These are phyloP conservation scores for Fusarium agapanthi DNA, from an alignment of 2,329 filamentous ascomycete genomes.

Conservation along the genomic window DNA sequence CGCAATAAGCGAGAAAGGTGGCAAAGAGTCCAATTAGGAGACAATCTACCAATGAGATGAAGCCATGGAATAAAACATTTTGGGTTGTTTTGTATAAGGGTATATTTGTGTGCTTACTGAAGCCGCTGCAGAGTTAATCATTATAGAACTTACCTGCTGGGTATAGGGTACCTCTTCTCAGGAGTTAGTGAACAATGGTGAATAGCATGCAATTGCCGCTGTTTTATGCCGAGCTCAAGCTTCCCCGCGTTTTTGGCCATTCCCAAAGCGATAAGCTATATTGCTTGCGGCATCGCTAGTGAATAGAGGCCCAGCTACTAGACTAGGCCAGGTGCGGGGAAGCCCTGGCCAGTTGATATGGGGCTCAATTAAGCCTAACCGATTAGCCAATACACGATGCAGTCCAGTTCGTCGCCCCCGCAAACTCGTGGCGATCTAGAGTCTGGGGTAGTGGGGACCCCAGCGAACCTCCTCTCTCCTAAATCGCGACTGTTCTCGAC, in stretches of 20 bases:
- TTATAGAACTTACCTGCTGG: no score
- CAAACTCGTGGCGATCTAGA: neutral
- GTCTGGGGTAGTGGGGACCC: neutral
- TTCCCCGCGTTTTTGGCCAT: neutral
- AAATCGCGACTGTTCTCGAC: no score
- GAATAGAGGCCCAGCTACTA: neutral
- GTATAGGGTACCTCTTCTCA: neutral
- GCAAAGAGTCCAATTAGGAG: no score
- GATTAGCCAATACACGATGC: neutral
- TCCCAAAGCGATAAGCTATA: neutral
- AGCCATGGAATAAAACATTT: no score
- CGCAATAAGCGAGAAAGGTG: accelerated
- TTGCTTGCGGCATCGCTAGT: neutral
- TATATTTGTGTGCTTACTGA: neutral
- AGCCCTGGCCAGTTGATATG: neutral
- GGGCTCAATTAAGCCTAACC: neutral
- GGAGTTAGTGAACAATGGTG: accelerated
- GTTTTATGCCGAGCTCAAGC: neutral
- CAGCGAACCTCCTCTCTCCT: neutral
- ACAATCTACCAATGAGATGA: no score
- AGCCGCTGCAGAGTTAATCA: accelerated
- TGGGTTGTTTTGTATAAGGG: no score
- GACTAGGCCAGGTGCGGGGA: neutral
- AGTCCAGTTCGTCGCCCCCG: neutral
- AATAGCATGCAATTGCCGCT: neutral